phyloP scores from a whole-genome alignment of 1,284 basidiomycete genomes.

The Meripilus lineatus region DNA sequence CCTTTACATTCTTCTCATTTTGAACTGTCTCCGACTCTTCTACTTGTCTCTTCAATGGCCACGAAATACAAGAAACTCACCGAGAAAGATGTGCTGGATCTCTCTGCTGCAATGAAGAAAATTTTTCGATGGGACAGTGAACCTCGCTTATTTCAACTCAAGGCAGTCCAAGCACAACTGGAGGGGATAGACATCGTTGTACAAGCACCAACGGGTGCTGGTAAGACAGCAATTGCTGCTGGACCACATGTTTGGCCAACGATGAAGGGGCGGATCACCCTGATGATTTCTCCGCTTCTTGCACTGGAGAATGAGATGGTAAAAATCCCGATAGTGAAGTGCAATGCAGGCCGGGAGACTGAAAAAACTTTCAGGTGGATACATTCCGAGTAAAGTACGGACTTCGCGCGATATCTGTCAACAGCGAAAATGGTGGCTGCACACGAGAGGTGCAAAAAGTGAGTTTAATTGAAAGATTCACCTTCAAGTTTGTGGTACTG shows the following conservation, averaged over 20 bases:
- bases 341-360: not conserved
- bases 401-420: conserved; percentile 28
- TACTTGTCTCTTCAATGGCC: no score
- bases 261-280: conserved; percentile 23
- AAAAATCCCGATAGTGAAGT: no score
- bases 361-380: no score
- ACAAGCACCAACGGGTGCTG: conserved; percentile 31
- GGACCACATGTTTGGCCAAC: conserved; percentile 24
- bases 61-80: not conserved
- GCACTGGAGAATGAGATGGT: conserved; percentile 36
- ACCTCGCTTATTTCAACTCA: conserved; percentile 8
- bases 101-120: not conserved
- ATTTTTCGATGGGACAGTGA: conserved; percentile 4
- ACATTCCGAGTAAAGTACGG: conserved; percentile 25
- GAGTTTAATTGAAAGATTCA: not conserved
- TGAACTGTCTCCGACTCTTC: no score
- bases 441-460: conserved; percentile 19
- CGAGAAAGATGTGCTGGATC: not conserved
- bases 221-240: conserved; percentile 31
- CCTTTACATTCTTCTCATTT: no score
- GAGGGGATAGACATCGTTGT: conserved; percentile 23
- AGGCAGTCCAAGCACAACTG: conserved; percentile 20
- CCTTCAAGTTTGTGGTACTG: not conserved
- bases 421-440: conserved; percentile 28
- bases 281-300: conserved; percentile 33